Evolutionary conservation across 73 alveolate species (phyloP), one percentile per base, ranked within the genome.

Genomic region (Symbiodinium pilosum): DNA sequence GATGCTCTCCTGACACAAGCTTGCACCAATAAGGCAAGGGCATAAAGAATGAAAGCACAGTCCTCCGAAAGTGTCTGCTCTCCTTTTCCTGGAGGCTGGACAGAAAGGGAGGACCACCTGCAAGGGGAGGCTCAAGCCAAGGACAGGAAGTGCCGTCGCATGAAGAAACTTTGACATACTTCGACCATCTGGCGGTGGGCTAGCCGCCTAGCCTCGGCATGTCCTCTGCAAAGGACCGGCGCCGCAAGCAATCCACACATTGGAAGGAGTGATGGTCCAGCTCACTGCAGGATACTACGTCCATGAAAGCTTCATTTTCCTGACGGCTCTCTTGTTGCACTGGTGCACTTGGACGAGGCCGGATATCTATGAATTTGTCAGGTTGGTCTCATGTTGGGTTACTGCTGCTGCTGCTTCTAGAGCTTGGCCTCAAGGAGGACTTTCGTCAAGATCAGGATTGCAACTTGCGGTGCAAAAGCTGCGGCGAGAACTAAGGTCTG

Each of bases 1-100:
- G 75, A 91, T 91, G 81, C 41, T 41, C 44, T 32, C 47, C n/a
- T n/a, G n/a, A n/a, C n/a, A n/a, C n/a, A n/a, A n/a, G 39, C 39
- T 20, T 64, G 39, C 12, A 26, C 81, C 1, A 14, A 26, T 0
- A 64, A 4, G 30, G 41, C 24, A 28, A 64, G 81, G 18, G 30
- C 40, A 5, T 24, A 38, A 64, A 4, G 81, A 18, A 64, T n/a
- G 81, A 64, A 38, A 26, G 41, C 20, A 20, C 30, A 4, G 81
- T 64, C 81, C 81, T 64, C 12, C 30, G 81, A 38, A 64, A 38
- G 39, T 1, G 24, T 20, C 81, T 20, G 81, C 32, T 20, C 81
- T 64, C 30, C 81, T 34, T 28, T 64, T 34, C 38, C 34, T 38
- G 1, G 12, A 28, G 32, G n/a, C n/a, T n/a, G 81, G 8, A 64